These are phyloP conservation scores for Helotiales sp. DNA, from an alignment of 2,329 filamentous ascomycete species.

Conservation along the genomic window DNA sequence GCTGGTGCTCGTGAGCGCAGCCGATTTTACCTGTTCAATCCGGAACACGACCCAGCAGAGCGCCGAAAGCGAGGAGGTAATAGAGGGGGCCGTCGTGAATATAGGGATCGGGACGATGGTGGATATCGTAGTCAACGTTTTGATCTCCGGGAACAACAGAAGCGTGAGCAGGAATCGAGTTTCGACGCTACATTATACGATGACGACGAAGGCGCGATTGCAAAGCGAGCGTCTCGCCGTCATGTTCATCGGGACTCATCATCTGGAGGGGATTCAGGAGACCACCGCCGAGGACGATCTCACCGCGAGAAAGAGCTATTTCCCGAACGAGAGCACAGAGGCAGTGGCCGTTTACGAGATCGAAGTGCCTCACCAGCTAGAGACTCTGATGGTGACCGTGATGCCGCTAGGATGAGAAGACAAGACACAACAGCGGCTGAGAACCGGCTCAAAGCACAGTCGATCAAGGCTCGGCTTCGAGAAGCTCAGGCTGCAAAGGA, in stretches of 20 bases:
- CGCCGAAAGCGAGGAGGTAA: slow-evolving; percentile 57
- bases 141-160: slow-evolving; percentile 43
- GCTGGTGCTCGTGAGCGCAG: slow-evolving; percentile 77
- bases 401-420: slow-evolving; percentile 10
- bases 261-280: slow-evolving; percentile 34
- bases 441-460: slow-evolving; percentile 46
- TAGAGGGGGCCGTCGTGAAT: slow-evolving; percentile 48
- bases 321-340: slow-evolving; percentile 38
- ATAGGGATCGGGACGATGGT: slow-evolving; percentile 57
- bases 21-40: slow-evolving; percentile 89
- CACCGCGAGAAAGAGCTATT: slow-evolving; percentile 56
- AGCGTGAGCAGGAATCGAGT: slow-evolving; percentile 49
- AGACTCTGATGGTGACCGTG: slow-evolving; percentile 41
- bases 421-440: slow-evolving; percentile 30
- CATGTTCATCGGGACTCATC: slow-evolving; percentile 36
- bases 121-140: slow-evolving; percentile 45
- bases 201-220: slow-evolving; percentile 52
- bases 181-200: slow-evolving; percentile 85
- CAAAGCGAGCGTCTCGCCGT: slow-evolving; percentile 34
- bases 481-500: slow-evolving; percentile 40
- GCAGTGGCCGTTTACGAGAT: slow-evolving; percentile 34
- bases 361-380: slow-evolving; percentile 36
- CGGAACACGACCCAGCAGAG: slow-evolving; percentile 82
- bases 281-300: neutral
- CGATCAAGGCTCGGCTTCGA: slow-evolving; percentile 40